A percentile compares a stretch with the other conserved stretches of the same genome.
phyloP scores from a whole-genome alignment of 2,329 filamentous ascomycete genomes.

The Microdochium paspali region DNA sequence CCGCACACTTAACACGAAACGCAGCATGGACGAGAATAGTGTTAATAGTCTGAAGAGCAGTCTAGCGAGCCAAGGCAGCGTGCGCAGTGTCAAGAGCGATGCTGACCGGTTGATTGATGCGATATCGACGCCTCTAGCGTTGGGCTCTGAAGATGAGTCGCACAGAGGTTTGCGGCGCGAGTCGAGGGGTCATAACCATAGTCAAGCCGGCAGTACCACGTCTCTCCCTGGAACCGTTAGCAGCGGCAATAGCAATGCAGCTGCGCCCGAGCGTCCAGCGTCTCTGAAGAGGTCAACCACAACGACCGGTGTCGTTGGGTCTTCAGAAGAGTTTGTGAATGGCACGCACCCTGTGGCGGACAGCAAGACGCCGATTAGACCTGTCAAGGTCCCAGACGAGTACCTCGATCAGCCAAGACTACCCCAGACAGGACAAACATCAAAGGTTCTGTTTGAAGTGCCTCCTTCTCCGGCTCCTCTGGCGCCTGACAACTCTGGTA shows the following conservation, averaged over 20 bases:
- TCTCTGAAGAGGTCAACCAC: conserved; percentile 3
- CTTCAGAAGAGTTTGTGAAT: conserved; percentile 6
- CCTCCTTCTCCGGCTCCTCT: background rate
- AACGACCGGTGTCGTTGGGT: background rate
- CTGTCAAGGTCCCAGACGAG: conserved; percentile 40
- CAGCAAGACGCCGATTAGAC: conserved; percentile 32
- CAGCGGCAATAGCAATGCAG: background rate
- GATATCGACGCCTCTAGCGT: conserved; percentile 49
- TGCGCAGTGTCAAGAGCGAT: conserved; percentile 46
- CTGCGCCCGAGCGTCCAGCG: conserved; percentile 1
- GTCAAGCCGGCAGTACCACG: conserved; percentile 4
- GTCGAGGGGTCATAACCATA: conserved; percentile 8
- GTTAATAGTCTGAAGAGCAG: conserved; percentile 27
- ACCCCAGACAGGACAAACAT: conserved; percentile 19
- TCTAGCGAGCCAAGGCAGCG: conserved; percentile 38
- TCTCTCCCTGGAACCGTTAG: conserved; percentile 4
- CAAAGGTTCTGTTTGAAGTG: conserved; percentile 30
- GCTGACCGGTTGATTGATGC: conserved; percentile 65
- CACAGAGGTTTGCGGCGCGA: conserved; percentile 7
- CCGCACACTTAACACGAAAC: conserved; percentile 24
- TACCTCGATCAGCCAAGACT: conserved; percentile 22
- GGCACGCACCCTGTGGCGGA: conserved; percentile 31
- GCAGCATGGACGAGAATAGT: conserved; percentile 29
- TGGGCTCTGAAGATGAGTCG: conserved; percentile 20
- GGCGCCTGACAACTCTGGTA: conserved; percentile 5